Conservation (phyloP, 2,329 filamentous ascomycete genomes). For the Dothistroma septosporum region DNA sequence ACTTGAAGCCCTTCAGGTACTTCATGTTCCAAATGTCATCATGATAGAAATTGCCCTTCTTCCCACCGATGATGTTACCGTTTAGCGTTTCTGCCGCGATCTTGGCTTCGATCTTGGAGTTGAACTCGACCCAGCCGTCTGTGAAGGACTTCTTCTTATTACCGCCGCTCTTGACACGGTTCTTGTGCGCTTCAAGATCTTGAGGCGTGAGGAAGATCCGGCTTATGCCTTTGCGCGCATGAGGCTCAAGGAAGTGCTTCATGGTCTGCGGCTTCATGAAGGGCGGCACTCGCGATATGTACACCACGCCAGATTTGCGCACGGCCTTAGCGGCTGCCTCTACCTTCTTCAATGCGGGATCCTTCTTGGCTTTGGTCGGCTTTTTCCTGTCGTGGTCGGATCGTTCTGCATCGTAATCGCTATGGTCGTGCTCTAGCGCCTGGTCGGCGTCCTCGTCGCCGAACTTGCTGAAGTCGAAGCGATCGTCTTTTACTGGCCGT, state of each 20-base stretch:
- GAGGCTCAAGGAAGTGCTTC: constrained; percentile 68
- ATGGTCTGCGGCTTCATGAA: constrained; percentile 84
- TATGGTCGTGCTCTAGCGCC: constrained; percentile 14
- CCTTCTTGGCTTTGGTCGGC: constrained; percentile 19
- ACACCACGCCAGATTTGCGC: constrained; percentile 73
- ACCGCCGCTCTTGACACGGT: constrained; percentile 67
- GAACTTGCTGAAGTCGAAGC: constrained; percentile 15
- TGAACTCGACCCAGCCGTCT: constrained; percentile 84
- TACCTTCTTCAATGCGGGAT: constrained; percentile 63
- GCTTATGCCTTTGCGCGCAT: constrained; percentile 62
- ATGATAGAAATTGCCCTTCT: constrained; percentile 77
- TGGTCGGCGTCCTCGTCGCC: constrained; percentile 32
- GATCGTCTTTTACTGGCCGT: constrained; percentile 6
- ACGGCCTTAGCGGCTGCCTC: constrained; percentile 61
- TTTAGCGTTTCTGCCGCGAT: constrained; percentile 72
- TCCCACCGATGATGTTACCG: constrained; percentile 72
- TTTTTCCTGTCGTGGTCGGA: constrained; percentile 6
- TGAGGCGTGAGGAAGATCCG: constrained; percentile 77
- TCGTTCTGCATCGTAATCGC: constrained; percentile 29
- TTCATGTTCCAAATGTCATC: constrained; percentile 84
- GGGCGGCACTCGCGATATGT: constrained; percentile 77
- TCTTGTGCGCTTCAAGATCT: constrained; percentile 61
- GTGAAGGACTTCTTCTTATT: constrained; percentile 80
- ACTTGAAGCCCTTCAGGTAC: constrained; percentile 81
- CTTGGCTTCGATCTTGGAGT: constrained; percentile 71